These are phyloP conservation scores for Globisporangium alternatum DNA, from an alignment of 352 stramenopile genomes.

Conservation along the genomic window DNA sequence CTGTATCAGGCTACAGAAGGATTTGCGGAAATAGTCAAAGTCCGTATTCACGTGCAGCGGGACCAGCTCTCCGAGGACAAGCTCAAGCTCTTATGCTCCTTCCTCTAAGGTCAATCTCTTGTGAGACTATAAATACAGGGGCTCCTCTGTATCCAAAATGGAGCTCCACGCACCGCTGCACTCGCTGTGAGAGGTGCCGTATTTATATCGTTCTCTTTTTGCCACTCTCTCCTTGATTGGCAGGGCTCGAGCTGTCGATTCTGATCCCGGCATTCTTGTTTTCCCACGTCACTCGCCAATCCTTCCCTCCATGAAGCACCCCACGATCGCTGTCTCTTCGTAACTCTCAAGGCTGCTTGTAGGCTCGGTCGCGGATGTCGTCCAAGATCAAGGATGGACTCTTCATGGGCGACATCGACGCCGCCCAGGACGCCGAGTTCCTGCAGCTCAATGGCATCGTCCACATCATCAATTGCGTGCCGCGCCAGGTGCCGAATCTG, in stretches of 20 bases:
- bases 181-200: conserved; percentile 1
- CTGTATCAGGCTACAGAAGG: conserved; percentile 58
- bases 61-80: conserved; percentile 33
- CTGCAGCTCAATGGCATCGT: conserved; percentile 92
- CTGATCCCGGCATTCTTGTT: conserved; percentile 2
- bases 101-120: conserved; percentile 37
- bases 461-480: conserved; percentile 91
- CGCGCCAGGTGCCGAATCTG: conserved; percentile 87
- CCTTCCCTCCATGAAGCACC: conserved; percentile 10
- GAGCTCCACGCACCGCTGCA: not conserved
- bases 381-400: conserved; percentile 93
- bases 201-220: conserved; percentile 10
- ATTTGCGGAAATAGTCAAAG: conserved; percentile 66
- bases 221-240: conserved; percentile 4
- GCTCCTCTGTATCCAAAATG: conserved; percentile 8
- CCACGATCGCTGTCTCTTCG: not conserved
- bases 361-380: conserved; percentile 56
- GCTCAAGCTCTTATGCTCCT: conserved; percentile 47
- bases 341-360: conserved; percentile 1
- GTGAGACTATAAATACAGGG: conserved; percentile 15
- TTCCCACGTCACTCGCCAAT: not conserved
- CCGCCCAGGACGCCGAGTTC: conserved; percentile 91
- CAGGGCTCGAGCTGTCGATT: conserved; percentile 1
- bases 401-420: conserved; percentile 92
- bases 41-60: conserved; percentile 55